These are phyloP conservation scores for Calonectria naviculata DNA, from an alignment of 2,329 filamentous ascomycete genomes.

Conservation along the genomic window DNA sequence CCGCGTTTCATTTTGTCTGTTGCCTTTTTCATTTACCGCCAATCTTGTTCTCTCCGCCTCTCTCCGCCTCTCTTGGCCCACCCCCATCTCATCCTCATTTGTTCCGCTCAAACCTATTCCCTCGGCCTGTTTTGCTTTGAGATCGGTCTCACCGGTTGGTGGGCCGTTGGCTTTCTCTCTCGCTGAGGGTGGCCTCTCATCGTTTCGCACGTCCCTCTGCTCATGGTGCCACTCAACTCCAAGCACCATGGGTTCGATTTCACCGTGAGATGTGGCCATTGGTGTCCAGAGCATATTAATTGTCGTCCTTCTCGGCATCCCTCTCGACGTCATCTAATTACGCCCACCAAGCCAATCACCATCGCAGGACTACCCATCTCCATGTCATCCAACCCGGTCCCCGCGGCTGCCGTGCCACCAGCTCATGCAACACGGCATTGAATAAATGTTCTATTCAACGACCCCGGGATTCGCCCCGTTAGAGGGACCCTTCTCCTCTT, in stretches of 20 bases:
- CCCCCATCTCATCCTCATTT: not conserved
- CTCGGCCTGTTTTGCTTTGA: slow-evolving; percentile 5
- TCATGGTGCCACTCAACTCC: not conserved
- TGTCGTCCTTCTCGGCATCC: not conserved
- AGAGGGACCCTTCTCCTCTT: not conserved
- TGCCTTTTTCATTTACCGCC: not conserved
- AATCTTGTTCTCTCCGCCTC: not conserved
- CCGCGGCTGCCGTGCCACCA: slow-evolving; percentile 4
- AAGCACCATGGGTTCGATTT: not conserved
- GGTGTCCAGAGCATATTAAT: not conserved
- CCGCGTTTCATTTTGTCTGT: not conserved
- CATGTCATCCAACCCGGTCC: not conserved
- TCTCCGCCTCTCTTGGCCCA: not conserved
- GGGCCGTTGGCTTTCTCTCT: slow-evolving; percentile 8
- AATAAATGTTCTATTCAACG: not conserved
- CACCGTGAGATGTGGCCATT: not conserved
- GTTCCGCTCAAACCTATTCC: not conserved
- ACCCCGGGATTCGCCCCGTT: not conserved
- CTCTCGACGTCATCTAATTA: not conserved
- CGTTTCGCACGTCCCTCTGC: not conserved
- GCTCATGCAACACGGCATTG: not conserved
- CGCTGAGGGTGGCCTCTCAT: not conserved
- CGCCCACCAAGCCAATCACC: not conserved
- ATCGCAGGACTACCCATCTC: not conserved
- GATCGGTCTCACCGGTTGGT: slow-evolving; percentile 6